Percentiles rank a stretch among this genome's conserved stretches.
Conservation (phyloP, 1,139 yeast genomes). For the Hyphopichia khmerensis region DNA sequence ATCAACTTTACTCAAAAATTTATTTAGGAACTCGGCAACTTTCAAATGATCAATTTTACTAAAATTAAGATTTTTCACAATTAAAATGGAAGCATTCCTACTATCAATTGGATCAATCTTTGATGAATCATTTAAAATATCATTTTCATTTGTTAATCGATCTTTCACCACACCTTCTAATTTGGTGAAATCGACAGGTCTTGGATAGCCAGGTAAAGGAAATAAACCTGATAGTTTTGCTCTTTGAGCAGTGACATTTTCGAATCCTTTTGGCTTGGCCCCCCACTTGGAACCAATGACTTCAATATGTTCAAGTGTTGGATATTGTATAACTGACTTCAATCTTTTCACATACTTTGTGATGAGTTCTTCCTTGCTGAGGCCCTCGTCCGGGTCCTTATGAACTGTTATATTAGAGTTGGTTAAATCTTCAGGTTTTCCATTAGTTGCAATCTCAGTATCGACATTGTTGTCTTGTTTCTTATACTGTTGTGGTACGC, state of each 20-base stretch:
- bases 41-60: conserved; percentile 39
- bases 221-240: conserved; percentile 83
- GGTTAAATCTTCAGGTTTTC: not conserved
- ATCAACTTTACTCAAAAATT: conserved; percentile 38
- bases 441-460: not conserved
- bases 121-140: conserved; percentile 37
- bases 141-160: conserved; percentile 37
- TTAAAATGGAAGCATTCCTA: conserved; percentile 46
- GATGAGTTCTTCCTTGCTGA: conserved; percentile 20
- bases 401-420: not conserved
- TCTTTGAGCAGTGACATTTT: conserved; percentile 69
- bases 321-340: conserved; percentile 17
- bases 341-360: conserved; percentile 21
- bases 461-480: not conserved
- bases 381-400: conserved; percentile 6
- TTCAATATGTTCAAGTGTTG: conserved; percentile 32
- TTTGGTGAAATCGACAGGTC: conserved; percentile 54
- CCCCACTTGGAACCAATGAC: conserved; percentile 69
- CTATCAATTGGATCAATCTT: conserved; percentile 55
- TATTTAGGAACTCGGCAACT: conserved; percentile 43
- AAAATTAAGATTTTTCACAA: conserved; percentile 47
- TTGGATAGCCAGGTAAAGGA: conserved; percentile 71
- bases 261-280: conserved; percentile 70
- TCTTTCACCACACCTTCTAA: conserved; percentile 48
- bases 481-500: not conserved